Percentiles rank a stretch among this genome's conserved stretches.
Conservation (phyloP, 495 filamentous ascomycete species). For the Penicillium desertorum region DNA sequence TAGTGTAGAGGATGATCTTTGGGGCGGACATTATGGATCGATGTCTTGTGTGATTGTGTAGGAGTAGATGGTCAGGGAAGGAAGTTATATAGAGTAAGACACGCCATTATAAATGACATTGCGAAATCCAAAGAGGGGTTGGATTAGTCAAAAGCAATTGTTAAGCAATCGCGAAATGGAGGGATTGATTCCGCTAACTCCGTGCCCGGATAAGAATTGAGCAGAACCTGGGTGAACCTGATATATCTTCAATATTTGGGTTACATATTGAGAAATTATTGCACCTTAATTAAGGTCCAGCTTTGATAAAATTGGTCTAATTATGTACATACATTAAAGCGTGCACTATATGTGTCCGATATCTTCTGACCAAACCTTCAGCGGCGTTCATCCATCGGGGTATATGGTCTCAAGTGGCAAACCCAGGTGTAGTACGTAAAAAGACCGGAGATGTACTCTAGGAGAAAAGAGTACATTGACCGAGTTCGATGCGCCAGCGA, state of each 20-base stretch:
- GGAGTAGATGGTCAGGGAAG: background rate
- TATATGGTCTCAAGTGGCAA: constrained; percentile 7
- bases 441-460: constrained; percentile 24
- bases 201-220: constrained; percentile 23
- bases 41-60: background rate
- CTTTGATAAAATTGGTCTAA: constrained; percentile 31
- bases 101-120: constrained; percentile 22
- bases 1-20: constrained; percentile 69
- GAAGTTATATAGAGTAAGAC: constrained; percentile 4
- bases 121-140: constrained; percentile 21
- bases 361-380: constrained; percentile 20
- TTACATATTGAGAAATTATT: constrained; percentile 2
- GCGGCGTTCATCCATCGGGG: constrained; percentile 15
- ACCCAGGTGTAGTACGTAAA: constrained; percentile 25
- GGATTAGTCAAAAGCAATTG: constrained; percentile 31
- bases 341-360: constrained; percentile 28
- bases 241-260: background rate
- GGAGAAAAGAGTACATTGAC: constrained; percentile 10
- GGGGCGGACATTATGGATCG: constrained; percentile 35
- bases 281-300: constrained; percentile 17
- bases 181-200: constrained; percentile 13
- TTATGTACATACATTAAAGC: constrained; percentile 37
- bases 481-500: constrained; percentile 29
- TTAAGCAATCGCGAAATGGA: constrained; percentile 22
- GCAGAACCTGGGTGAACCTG: background rate